Evolutionary conservation across 2,329 filamentous ascomycete species (phyloP), one percentile per base, ranked within the genome.

Genomic region (Metarhizium sp.): DNA sequence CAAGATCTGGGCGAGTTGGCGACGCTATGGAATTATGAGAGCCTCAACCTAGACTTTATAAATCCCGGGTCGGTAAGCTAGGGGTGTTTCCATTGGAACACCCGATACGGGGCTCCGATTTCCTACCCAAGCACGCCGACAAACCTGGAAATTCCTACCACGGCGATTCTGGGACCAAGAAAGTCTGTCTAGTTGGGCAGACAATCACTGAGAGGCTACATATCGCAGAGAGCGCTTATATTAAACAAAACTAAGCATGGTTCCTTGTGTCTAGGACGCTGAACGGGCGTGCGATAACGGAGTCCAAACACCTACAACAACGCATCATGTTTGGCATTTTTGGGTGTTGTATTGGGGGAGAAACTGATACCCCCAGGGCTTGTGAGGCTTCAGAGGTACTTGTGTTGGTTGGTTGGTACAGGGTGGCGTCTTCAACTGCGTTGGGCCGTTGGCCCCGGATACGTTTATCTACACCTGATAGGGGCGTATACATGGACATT

Each of bases 21-120:
- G 4, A 60, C 58, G 6, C 53, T 70, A 25, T 71, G 68, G 69
- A 64, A 71, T 49, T 69, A 69, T 43, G 63, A 68, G 56, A 66
- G 64, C 25, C 58, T 71, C 47, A 65, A 70, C 50, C 61, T 70
- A 42, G 58, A 62, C 50, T 70, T 70, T 20, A 62, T 68, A 34
- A 57, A 56, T n/a, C 55, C 59, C 2, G 56, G 42, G n/a, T 54
- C 52, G n/a, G 30, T 18, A 8, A 34, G 20, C 4, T 54, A 30
- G 18, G 14, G 11, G 13, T 11, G 38, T 13, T 5, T n/a, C 4
- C 4, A 14, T 1, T 40, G 38, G 38, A 16, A 40, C 5, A 4
- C 13, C 2, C 8, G 11, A 11, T 40, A 14, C 6, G 7, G 38
- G 38, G 38, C 5, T 40, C 8, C 6, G 38, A 6, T 11, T 40